A percentile compares a stretch with the other conserved stretches of the same genome.
Conservation (phyloP, 2,329 filamentous ascomycete genomes). For the Pseudogymnoascus sp. region DNA sequence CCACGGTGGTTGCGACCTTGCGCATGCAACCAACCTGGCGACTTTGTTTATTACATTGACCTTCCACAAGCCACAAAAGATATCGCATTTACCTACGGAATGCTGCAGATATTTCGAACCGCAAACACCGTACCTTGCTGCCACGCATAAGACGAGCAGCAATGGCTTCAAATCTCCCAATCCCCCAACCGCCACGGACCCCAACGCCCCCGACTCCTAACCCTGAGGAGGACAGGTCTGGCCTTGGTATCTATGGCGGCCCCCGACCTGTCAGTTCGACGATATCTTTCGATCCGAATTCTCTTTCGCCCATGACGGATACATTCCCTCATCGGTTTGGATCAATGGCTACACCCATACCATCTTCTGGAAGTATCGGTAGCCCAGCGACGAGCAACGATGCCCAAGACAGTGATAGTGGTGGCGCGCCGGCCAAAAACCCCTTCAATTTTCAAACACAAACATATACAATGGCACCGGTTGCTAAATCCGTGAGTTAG, state of each 20-base stretch:
- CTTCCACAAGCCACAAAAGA: not conserved
- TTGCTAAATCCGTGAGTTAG: slow-evolving; percentile 59
- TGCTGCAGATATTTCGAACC: slow-evolving; percentile 1
- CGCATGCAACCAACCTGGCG: slow-evolving; percentile 4
- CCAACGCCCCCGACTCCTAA: slow-evolving; percentile 51
- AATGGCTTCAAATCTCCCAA: slow-evolving; percentile 52
- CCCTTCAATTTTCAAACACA: slow-evolving; percentile 95
- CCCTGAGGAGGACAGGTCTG: slow-evolving; percentile 26
- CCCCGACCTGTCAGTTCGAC: slow-evolving; percentile 22
- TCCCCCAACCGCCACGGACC: slow-evolving; percentile 52
- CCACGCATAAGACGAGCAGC: slow-evolving; percentile 4
- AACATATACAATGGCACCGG: slow-evolving; percentile 62
- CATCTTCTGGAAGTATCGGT: slow-evolving; percentile 17
- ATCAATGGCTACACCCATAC: slow-evolving; percentile 27
- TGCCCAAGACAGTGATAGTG: slow-evolving; percentile 27
- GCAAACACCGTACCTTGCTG: not conserved
- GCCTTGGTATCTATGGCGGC: slow-evolving; percentile 18
- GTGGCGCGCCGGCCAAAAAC: slow-evolving; percentile 34
- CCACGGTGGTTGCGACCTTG: not conserved
- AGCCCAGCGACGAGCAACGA: slow-evolving; percentile 15
- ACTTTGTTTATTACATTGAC: slow-evolving; percentile 4
- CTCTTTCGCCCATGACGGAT: slow-evolving; percentile 37
- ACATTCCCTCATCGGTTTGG: slow-evolving; percentile 25
- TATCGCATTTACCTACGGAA: not conserved
- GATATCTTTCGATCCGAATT: slow-evolving; percentile 33